Percentiles rank a stretch among this genome's conserved stretches.
Conservation (phyloP, 2,329 filamentous ascomycete genomes). For the Penicillium sp. region DNA sequence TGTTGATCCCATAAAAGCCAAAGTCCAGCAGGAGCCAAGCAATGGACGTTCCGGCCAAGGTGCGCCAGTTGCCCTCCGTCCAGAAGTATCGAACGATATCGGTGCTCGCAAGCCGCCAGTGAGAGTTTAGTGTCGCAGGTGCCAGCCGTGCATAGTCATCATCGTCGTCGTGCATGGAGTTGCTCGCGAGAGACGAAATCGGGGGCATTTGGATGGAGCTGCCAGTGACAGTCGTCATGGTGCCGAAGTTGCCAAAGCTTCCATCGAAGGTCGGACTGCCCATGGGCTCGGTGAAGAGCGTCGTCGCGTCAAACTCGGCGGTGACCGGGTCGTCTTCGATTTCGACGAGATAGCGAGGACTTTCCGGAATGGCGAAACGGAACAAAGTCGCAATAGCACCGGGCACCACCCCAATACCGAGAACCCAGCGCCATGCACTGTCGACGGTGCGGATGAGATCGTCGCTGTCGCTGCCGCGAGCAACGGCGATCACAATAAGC, state of each 20-base stretch:
- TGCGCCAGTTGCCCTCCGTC: slow-evolving; percentile 45
- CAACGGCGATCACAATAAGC: slow-evolving; percentile 44
- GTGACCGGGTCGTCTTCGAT: slow-evolving; percentile 61
- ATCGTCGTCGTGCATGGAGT: slow-evolving; percentile 25
- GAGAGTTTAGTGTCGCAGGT: slow-evolving; percentile 41
- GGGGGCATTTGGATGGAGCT: slow-evolving; percentile 25
- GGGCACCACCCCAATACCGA: slow-evolving; percentile 63
- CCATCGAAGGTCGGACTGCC: slow-evolving; percentile 18
- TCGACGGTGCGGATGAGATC: slow-evolving; percentile 49
- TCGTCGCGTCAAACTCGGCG: slow-evolving; percentile 59
- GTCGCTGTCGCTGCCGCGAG: slow-evolving; percentile 23
- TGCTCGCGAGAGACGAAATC: slow-evolving; percentile 26
- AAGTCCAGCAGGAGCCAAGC: slow-evolving; percentile 58
- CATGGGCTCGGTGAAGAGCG: slow-evolving; percentile 51
- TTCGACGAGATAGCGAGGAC: slow-evolving; percentile 63
- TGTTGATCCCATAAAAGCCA: slow-evolving; percentile 57
- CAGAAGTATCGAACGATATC: slow-evolving; percentile 45
- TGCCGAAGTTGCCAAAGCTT: slow-evolving; percentile 30
- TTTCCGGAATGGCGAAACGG: slow-evolving; percentile 65
- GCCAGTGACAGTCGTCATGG: slow-evolving; percentile 2
- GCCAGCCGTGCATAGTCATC: slow-evolving; percentile 25
- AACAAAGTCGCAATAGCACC: slow-evolving; percentile 64
- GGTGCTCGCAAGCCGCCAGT: slow-evolving; percentile 39
- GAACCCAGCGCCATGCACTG: slow-evolving; percentile 64
- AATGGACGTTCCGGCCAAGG: slow-evolving; percentile 46